Base-by-base conservation (phyloP, 306 rosid species). In the Psophocarpus tetragonolobus region DNA sequence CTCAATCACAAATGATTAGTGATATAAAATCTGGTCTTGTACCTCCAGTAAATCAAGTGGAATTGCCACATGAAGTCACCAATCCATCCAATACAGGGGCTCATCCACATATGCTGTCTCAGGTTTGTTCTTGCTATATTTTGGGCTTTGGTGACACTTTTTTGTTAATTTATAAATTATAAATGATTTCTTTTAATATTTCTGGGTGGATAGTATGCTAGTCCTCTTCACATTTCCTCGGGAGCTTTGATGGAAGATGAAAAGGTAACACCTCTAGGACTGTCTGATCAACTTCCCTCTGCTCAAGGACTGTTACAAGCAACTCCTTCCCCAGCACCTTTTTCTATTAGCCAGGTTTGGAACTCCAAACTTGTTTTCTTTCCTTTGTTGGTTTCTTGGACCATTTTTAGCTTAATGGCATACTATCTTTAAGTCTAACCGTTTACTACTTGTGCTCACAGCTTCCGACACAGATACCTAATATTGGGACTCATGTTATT, bases 241-340 rank as follows among this genome's bases (percentile, higher is more conserved):
- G 93, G 90, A 69, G 24, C 96, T 24, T 71, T 91, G 85, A 86
- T 88, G 81, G 99, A 96, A 76, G 99, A 96, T 44, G 97, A 95
- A 60, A 95, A 95, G 85, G 85, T 82, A 44, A 79, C 94, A 74
- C 87, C 91, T 21, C 48, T 90, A 73, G 88, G 91, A 58, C 74
- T 90, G 82, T 64, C 97, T 79, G 98, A 96, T 90, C 98, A 88
- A 64, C 90, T 87, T 56, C 92, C 96, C 33, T 80, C 96, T 72
- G 93, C 97, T 30, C 97, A 91, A 85, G 99, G 97, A 73, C 84
- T 91, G 73, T 76, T 89, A 63, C 97, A 84, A 84, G 86, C 93
- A 54, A 82, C 90, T 72, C 93, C 91, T 21, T 65, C 88, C 45
- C 93, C 84, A 63, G 73, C 92, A 47, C 94, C 91, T 5, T 95